Evolutionary conservation across 768 basidiomycete genomes (phyloP).

Genomic region (Clitopilus hobsonii): DNA sequence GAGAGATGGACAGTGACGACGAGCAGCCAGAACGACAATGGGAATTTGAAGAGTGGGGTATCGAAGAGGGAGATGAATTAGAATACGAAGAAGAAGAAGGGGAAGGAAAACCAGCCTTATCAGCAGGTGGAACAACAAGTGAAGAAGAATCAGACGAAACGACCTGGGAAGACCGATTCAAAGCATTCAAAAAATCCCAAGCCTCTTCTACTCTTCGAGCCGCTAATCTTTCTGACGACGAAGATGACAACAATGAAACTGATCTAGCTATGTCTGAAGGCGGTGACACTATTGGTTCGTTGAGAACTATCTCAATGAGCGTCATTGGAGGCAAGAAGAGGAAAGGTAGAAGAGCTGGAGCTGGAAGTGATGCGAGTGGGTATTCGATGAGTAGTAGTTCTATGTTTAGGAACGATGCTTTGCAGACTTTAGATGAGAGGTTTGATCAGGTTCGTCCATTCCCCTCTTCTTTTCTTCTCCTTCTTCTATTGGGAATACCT

Average conservation of each 20-base stretch:
- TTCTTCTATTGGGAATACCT: conserved; percentile 1
- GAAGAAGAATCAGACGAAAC: conserved; percentile 22
- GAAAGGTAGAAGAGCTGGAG: conserved; percentile 42
- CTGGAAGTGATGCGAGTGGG: conserved; percentile 81
- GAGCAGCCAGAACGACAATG: conserved; percentile 41
- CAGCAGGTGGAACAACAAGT: conserved; percentile 13
- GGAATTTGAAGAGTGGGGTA: conserved; percentile 57
- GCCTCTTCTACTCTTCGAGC: not conserved
- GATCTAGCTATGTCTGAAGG: conserved; percentile 62
- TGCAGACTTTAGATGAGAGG: conserved; percentile 85
- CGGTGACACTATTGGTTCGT: conserved; percentile 74
- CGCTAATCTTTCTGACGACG: conserved; percentile 29
- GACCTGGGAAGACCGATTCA: conserved; percentile 76
- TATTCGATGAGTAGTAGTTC: conserved; percentile 98
- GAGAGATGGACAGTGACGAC: conserved; percentile 61
- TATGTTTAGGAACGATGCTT: conserved; percentile 87
- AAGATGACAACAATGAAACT: conserved; percentile 31
- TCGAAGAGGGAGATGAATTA: conserved; percentile 21
- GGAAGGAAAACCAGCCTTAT: not conserved
- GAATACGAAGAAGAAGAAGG: conserved; percentile 20
- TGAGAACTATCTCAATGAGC: conserved; percentile 55
- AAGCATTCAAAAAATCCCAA: conserved; percentile 70
- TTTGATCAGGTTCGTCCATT: conserved; percentile 76
- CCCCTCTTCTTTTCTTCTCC: not conserved
- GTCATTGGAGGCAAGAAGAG: conserved; percentile 76